Percentiles rank a stretch among this genome's conserved stretches.
Evolutionary conservation across 345 rosid genomes (phyloP).

Genomic region (Brassica rapa): DNA sequence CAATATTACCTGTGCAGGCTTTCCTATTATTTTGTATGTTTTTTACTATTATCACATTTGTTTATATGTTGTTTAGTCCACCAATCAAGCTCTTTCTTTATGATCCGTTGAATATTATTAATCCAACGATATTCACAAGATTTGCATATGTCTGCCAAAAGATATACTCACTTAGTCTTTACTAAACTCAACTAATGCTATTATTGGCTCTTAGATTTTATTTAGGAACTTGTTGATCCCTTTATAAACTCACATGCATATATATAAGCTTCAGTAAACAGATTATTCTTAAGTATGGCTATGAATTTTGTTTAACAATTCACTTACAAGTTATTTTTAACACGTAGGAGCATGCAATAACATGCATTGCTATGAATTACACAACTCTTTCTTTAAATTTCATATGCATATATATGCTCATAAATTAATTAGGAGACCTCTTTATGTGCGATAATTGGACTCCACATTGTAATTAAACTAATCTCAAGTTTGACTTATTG

Average conservation of each 20-base stretch:
- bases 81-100: slow-evolving; percentile 43
- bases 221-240: slow-evolving; percentile 31
- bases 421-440: neutral
- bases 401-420: neutral
- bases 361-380: neutral
- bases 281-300: neutral
- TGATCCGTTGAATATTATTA: slow-evolving; percentile 39
- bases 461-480: slow-evolving; percentile 17
- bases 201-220: slow-evolving; percentile 39
- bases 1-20: slow-evolving; percentile 55
- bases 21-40: slow-evolving; percentile 20
- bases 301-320: neutral
- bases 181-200: slow-evolving; percentile 29
- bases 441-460: slow-evolving; percentile 25
- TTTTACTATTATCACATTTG: slow-evolving; percentile 15
- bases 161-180: slow-evolving; percentile 39
- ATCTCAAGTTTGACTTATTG: slow-evolving; percentile 34
- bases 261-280: slow-evolving; percentile 11
- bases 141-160: slow-evolving; percentile 46
- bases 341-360: neutral
- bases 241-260: slow-evolving; percentile 28
- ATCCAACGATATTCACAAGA: slow-evolving; percentile 45
- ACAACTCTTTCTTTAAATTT: neutral
- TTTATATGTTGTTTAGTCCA: slow-evolving; percentile 37
- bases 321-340: slow-evolving; percentile 13